These are phyloP conservation scores for Coix lacrymajobi DNA, from an alignment of 176 grass and related monocot species.

Conservation along the genomic window DNA sequence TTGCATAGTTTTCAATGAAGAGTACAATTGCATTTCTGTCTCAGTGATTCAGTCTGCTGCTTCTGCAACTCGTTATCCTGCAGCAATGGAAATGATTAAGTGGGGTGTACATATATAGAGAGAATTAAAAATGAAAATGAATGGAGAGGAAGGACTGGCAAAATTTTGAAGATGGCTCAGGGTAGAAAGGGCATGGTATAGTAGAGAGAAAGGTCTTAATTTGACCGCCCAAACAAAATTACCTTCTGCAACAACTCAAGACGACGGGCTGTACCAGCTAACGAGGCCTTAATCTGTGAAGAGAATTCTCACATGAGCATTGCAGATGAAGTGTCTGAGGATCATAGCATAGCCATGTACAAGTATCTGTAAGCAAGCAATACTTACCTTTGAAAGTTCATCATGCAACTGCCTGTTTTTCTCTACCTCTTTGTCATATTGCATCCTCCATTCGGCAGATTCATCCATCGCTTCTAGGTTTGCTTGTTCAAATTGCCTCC, in stretches of 20 bases:
- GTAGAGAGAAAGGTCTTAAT: background rate
- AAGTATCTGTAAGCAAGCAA: background rate
- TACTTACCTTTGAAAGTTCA: slow-evolving; percentile 77
- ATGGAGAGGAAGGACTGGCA: background rate
- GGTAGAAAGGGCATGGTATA: background rate
- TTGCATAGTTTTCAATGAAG: slow-evolving; percentile 2
- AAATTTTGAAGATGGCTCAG: background rate
- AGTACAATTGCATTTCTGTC: slow-evolving; percentile 35
- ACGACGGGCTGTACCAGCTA: slow-evolving; percentile 41
- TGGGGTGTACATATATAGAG: background rate
- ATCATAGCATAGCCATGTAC: background rate
- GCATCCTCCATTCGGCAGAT: slow-evolving; percentile 92
- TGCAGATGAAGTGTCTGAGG: background rate
- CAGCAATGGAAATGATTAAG: background rate
- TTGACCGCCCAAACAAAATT: background rate
- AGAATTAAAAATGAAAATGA: background rate
- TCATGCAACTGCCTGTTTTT: slow-evolving; percentile 59
- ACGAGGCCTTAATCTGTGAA: slow-evolving; percentile 57
- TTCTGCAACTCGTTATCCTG: slow-evolving; percentile 62
- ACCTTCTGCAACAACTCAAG: slow-evolving; percentile 62
- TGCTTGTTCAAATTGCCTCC: slow-evolving; percentile 51
- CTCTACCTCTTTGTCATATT: slow-evolving; percentile 72
- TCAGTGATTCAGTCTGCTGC: slow-evolving; percentile 50
- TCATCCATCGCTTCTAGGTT: slow-evolving; percentile 98
- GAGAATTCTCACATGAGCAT: background rate